Evolutionary conservation across 2,329 filamentous ascomycete species (phyloP), one percentile per base, ranked within the genome.

Genomic region (Ramularia endophylla): DNA sequence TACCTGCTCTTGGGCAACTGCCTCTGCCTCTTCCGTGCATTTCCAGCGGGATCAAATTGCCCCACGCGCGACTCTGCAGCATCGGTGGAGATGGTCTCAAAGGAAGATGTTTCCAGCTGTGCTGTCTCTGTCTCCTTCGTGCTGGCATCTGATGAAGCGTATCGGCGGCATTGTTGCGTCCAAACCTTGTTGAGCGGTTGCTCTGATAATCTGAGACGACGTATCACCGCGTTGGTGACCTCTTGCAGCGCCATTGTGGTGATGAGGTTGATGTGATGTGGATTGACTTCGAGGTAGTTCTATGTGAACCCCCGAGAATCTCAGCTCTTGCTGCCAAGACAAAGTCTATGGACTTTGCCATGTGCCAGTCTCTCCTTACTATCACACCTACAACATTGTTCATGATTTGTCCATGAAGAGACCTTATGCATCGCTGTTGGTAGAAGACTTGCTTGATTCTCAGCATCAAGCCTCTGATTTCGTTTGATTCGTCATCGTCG

Each of bases 1-100:
- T 62, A 78, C 75, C 75, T 75, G 71, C 73, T 74, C 9, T 69
- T 63, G 7, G 77, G 76, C 25, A 72, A 55, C 44, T 65, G 55
- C 40, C 57, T 62, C 36, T 61, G 62, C 27, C 73, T 63, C 40
- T 61, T 59, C 39, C 63, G 61, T 27, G 71, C 66, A 40, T 64
- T 64, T 34, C 63, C 70, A 32, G 46, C 43, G 8, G 56, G 56
- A 29, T 51, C 46, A n/a, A 43, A 51, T 51, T 72, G 64, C 34
- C 67, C 61, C 6, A n/a, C 66, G 63, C 33, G 65, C 61, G 19
- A 65, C 63, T n/a, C 63, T 55, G 25, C 59, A 58, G 38, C 64
- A 50, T 22, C 59, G 53, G 17, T 61, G 57, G 37, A 74, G 60
- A 30, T 39, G 12, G 41, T 17, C 25, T 30, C 27, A 72, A 74